Conservation (phyloP, 805 yeast species). For the Pichia thaimueangensis region DNA sequence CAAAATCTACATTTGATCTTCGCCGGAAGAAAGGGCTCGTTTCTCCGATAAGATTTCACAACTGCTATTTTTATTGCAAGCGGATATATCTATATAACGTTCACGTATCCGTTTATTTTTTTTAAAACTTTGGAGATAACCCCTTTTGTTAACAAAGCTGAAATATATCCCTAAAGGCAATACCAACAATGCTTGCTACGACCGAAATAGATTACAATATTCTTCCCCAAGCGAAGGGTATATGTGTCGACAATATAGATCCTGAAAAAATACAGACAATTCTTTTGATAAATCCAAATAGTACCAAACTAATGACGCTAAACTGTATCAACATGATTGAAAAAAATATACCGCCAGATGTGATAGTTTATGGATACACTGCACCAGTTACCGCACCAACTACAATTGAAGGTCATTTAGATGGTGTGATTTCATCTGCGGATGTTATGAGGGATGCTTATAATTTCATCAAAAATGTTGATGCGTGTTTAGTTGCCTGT, state of each 20-base stretch:
- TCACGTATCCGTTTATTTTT: too few species aligned
- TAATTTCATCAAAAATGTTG: slow-evolving; percentile 23
- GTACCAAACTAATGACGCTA: slow-evolving; percentile 26
- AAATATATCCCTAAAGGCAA: too few species aligned
- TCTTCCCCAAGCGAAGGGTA: slow-evolving; percentile 5
- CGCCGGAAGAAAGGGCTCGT: too few species aligned
- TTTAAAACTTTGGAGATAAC: too few species aligned
- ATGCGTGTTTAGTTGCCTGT: slow-evolving; percentile 31
- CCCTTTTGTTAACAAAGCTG: too few species aligned
- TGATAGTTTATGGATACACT: slow-evolving; percentile 28
- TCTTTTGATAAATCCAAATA: slow-evolving; percentile 28
- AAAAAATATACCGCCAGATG: slow-evolving; percentile 26
- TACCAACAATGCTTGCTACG: too few species aligned
- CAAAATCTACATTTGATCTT: too few species aligned
- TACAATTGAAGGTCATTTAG: slow-evolving; percentile 31
- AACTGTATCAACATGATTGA: slow-evolving; percentile 29
- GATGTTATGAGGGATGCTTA: slow-evolving; percentile 28
- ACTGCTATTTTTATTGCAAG: too few species aligned
- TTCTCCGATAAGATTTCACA: too few species aligned
- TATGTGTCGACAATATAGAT: slow-evolving; percentile 2
- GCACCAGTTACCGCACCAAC: slow-evolving; percentile 24
- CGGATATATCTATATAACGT: too few species aligned
- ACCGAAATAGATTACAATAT: neutral
- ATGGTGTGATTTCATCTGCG: slow-evolving; percentile 30
- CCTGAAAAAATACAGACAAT: slow-evolving; percentile 15